Evolutionary conservation across 768 basidiomycete species (phyloP).

Genomic region (Tricholoma bakamatsutake): DNA sequence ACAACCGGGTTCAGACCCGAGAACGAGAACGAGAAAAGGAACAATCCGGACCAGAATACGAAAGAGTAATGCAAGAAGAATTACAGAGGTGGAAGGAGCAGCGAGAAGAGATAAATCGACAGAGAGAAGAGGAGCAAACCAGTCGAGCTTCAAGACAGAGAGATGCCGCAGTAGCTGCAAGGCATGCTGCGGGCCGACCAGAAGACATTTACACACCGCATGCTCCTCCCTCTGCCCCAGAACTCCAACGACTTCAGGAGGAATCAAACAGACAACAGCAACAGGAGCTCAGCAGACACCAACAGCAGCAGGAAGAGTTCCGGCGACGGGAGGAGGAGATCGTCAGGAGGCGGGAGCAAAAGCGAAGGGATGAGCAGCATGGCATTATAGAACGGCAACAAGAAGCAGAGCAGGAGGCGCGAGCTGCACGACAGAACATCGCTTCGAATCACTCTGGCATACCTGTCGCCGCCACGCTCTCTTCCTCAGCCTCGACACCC

Average conservation of each 20-base stretch:
- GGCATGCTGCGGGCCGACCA: slow-evolving; percentile 13
- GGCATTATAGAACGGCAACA: slow-evolving; percentile 53
- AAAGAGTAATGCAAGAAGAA: slow-evolving; percentile 27
- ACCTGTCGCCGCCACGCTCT: slow-evolving; percentile 1
- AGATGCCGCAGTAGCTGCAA: slow-evolving; percentile 19
- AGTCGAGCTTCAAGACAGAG: slow-evolving; percentile 15
- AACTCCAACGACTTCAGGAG: slow-evolving; percentile 5
- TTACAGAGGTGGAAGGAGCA: slow-evolving; percentile 32
- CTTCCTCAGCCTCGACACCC: slow-evolving; percentile 9
- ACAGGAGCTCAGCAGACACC: slow-evolving; percentile 15
- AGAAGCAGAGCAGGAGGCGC: slow-evolving; percentile 50
- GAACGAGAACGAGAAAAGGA: slow-evolving; percentile 14
- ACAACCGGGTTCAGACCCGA: not conserved
- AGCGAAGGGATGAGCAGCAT: slow-evolving; percentile 47
- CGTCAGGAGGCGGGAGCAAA: slow-evolving; percentile 28
- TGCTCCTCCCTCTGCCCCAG: not conserved
- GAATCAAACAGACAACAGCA: slow-evolving; percentile 11
- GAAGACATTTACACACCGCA: not conserved
- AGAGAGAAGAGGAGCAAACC: slow-evolving; percentile 26
- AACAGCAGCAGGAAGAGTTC: slow-evolving; percentile 38
- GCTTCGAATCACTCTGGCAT: slow-evolving; percentile 19
- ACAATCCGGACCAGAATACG: slow-evolving; percentile 18
- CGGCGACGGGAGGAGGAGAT: slow-evolving; percentile 44
- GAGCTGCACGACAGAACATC: slow-evolving; percentile 33
- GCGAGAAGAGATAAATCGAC: slow-evolving; percentile 22